These are phyloP conservation scores for Psilocybe tampanensis DNA, from an alignment of 768 basidiomycete genomes.

Conservation along the genomic window DNA sequence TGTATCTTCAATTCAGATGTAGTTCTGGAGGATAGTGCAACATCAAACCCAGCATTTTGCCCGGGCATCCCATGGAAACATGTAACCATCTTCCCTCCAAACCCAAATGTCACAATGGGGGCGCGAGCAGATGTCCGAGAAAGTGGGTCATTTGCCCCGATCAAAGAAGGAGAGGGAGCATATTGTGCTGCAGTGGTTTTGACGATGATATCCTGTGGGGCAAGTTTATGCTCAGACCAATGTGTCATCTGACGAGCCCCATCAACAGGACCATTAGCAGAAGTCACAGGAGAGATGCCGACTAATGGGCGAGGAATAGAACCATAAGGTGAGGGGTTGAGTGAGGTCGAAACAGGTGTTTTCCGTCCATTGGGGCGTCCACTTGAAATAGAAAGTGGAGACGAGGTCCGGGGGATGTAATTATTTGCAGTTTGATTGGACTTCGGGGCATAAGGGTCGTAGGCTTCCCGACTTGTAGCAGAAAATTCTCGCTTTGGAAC, in stretches of 20 bases:
- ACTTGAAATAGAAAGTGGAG: slow-evolving; percentile 31
- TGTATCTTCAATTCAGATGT: slow-evolving; percentile 73
- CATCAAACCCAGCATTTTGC: slow-evolving; percentile 74
- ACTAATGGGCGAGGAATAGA: slow-evolving; percentile 6
- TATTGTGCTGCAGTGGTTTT: slow-evolving; percentile 58
- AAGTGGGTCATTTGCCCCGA: slow-evolving; percentile 83
- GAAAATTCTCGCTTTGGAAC: slow-evolving; percentile 9
- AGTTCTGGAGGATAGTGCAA: slow-evolving; percentile 71
- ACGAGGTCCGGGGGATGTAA: slow-evolving; percentile 33
- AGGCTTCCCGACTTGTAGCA: slow-evolving; percentile 18
- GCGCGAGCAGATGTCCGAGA: slow-evolving; percentile 71
- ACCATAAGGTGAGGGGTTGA: slow-evolving; percentile 11
- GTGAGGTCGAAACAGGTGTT: background rate
- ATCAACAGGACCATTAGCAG: slow-evolving; percentile 3
- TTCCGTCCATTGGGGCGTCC: slow-evolving; percentile 26
- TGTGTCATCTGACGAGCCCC: slow-evolving; percentile 8
- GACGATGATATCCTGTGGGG: slow-evolving; percentile 35
- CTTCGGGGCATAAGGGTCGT: slow-evolving; percentile 41
- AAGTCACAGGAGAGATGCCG: background rate
- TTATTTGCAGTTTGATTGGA: slow-evolving; percentile 17
- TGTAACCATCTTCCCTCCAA: slow-evolving; percentile 88
- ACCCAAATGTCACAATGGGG: slow-evolving; percentile 88
- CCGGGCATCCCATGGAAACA: slow-evolving; percentile 80
- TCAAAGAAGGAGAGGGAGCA: slow-evolving; percentile 81
- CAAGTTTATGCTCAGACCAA: slow-evolving; percentile 10